phyloP scores from a whole-genome alignment of 345 rosid species.

The Syzygium jambos region DNA sequence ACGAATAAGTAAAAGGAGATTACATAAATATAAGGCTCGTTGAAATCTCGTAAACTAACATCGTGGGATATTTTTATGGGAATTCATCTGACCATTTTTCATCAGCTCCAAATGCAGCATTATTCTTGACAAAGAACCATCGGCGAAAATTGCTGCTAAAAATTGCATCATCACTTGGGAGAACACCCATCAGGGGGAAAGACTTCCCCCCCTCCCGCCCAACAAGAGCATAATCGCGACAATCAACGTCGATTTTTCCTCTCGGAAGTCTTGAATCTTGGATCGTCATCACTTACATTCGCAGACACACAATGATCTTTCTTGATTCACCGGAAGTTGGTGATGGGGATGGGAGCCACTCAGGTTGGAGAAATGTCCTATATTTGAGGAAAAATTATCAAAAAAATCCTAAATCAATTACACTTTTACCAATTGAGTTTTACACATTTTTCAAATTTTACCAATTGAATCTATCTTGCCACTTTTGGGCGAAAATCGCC shows the following conservation, averaged over 20 bases:
- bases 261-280: background rate
- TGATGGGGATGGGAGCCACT: background rate
- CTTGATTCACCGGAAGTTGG: background rate
- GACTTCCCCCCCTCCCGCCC: rapidly evolving
- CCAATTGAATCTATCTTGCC: too few relatives aligned
- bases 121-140: background rate
- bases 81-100: background rate
- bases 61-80: background rate
- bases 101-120: background rate
- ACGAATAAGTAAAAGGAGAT: background rate
- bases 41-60: rapidly evolving
- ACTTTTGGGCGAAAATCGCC: too few relatives aligned
- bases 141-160: background rate
- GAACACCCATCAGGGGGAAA: background rate
- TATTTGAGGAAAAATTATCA: too few relatives aligned
- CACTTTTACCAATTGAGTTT: too few relatives aligned
- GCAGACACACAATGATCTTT: background rate
- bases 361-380: background rate
- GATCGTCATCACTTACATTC: background rate
- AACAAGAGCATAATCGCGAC: background rate
- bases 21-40: too few relatives aligned
- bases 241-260: background rate
- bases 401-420: too few relatives aligned
- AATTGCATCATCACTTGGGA: background rate
- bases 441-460: too few relatives aligned